Percentiles rank a stretch among this genome's conserved stretches.
Evolutionary conservation across 2,329 filamentous ascomycete species (phyloP).

Genomic region (Diaporthe aspalathi): DNA sequence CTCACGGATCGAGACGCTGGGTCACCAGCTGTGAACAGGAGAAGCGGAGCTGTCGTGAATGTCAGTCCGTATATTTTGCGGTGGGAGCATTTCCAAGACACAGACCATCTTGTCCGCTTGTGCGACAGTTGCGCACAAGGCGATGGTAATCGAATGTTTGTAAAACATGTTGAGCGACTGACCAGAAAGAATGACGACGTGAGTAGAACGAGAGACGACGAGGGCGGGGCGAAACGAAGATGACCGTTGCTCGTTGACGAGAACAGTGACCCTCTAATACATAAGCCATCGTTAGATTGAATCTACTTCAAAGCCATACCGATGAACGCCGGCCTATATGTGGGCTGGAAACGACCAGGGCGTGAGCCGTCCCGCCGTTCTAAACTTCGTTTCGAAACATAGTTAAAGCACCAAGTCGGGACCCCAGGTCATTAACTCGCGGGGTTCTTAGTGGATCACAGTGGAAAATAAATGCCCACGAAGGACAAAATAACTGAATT

Average conservation of each 20-base stretch:
- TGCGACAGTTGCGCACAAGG: constrained; percentile 8
- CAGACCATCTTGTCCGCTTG: constrained; percentile 22
- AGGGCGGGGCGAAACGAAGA: background rate
- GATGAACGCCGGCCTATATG: background rate
- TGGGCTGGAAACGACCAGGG: background rate
- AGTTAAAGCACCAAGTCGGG: background rate
- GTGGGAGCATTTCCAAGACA: background rate
- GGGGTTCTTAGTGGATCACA: background rate
- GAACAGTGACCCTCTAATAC: background rate
- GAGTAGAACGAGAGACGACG: background rate
- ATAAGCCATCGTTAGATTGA: background rate
- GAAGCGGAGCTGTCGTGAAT: constrained; percentile 43
- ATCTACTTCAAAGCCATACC: background rate
- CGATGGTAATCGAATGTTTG: background rate
- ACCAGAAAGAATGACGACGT: background rate
- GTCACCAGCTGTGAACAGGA: constrained; percentile 65
- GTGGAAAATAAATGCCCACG: constrained; percentile 1
- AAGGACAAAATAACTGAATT: background rate
- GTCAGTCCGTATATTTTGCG: background rate
- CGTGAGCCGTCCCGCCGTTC: background rate
- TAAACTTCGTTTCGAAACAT: constrained; percentile 3
- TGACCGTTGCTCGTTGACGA: no score
- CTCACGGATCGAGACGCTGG: constrained; percentile 47
- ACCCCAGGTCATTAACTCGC: background rate
- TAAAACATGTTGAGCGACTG: constrained; percentile 18